phyloP scores from a whole-genome alignment of 371 early-diverging fungal species.

The Caulochytrium protostelioides region DNA sequence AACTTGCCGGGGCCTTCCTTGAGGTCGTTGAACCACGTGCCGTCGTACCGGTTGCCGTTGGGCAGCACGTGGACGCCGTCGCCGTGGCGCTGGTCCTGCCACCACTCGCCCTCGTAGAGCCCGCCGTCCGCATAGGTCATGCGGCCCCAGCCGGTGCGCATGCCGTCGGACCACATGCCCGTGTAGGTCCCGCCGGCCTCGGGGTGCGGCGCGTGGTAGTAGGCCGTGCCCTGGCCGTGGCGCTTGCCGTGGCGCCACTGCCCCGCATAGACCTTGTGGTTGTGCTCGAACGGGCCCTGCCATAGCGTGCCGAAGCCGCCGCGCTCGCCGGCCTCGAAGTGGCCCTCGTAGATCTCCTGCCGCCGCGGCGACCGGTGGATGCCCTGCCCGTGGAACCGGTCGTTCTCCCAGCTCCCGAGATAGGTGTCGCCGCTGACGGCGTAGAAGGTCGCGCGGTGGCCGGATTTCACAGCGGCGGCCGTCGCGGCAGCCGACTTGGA shows the following conservation, averaged over 20 bases:
- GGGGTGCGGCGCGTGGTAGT: no score
- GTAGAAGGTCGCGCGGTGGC: slow-evolving; percentile 25
- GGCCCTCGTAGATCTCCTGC: slow-evolving; percentile 33
- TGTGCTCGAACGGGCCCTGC: neutral
- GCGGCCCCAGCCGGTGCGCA: slow-evolving; percentile 27
- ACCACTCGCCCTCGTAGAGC: slow-evolving; percentile 33
- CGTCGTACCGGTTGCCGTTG: slow-evolving; percentile 30
- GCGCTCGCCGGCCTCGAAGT: slow-evolving; percentile 19
- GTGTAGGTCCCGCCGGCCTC: slow-evolving; percentile 23
- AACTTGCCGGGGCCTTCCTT: slow-evolving; percentile 34
- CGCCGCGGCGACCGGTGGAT: neutral
- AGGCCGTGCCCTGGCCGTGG: slow-evolving; percentile 25
- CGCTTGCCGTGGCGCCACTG: slow-evolving; percentile 20
- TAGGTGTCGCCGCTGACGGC: slow-evolving; percentile 28
- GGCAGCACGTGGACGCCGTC: slow-evolving; percentile 22
- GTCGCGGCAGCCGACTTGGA: no score
- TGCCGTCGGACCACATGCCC: slow-evolving; percentile 22
- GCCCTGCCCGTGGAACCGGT: slow-evolving; percentile 18
- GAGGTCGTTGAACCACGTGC: slow-evolving; percentile 25
- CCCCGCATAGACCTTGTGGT: slow-evolving; percentile 27
- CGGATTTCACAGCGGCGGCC: no score
- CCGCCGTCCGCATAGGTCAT: slow-evolving; percentile 23
- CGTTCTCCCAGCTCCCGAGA: slow-evolving; percentile 26
- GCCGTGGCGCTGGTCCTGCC: slow-evolving; percentile 24
- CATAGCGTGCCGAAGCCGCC: slow-evolving; percentile 23